These are phyloP conservation scores for Hydnomerulius pinastri DNA, from an alignment of 768 basidiomycete species.

Conservation along the genomic window DNA sequence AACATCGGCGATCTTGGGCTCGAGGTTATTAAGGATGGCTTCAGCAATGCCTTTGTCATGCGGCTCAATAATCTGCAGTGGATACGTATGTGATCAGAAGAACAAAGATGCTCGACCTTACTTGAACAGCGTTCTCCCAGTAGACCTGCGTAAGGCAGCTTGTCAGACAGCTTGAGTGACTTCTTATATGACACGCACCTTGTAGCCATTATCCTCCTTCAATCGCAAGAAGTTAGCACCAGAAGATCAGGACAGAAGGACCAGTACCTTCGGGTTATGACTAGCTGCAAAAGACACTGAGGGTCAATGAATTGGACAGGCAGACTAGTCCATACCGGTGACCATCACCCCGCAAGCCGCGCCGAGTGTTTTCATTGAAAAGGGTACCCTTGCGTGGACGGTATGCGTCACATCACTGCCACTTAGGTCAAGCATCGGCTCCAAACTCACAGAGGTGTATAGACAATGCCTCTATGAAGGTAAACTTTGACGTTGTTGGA, in stretches of 20 bases:
- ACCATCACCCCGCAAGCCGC: slow-evolving; percentile 91
- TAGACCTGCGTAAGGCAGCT: slow-evolving; percentile 57
- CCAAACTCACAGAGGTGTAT: slow-evolving; percentile 70
- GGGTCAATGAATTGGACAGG: slow-evolving; percentile 1
- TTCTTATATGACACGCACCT: slow-evolving; percentile 42
- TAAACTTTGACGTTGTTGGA: slow-evolving; percentile 67
- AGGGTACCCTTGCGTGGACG: slow-evolving; percentile 81
- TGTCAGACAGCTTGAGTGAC: neutral
- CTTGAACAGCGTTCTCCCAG: slow-evolving; percentile 89
- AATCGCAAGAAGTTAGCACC: slow-evolving; percentile 4
- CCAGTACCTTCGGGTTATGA: slow-evolving; percentile 83
- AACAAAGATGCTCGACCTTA: slow-evolving; percentile 25
- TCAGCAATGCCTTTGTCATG: slow-evolving; percentile 78
- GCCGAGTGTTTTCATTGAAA: slow-evolving; percentile 61
- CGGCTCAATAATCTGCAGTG: slow-evolving; percentile 73
- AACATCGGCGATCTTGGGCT: slow-evolving; percentile 48
- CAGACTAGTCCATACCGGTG: slow-evolving; percentile 53
- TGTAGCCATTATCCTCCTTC: slow-evolving; percentile 87
- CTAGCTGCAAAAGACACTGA: slow-evolving; percentile 50
- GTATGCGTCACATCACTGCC: neutral
- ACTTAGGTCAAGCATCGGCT: neutral
- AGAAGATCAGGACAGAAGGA: neutral
- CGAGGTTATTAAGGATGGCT: slow-evolving; percentile 61
- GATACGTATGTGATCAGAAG: neutral
- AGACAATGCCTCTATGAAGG: slow-evolving; percentile 67